A percentile compares a stretch with the other conserved stretches of the same genome.
Conservation (phyloP, 2,329 filamentous ascomycete genomes). For the Clonostachys rhizophaga region DNA sequence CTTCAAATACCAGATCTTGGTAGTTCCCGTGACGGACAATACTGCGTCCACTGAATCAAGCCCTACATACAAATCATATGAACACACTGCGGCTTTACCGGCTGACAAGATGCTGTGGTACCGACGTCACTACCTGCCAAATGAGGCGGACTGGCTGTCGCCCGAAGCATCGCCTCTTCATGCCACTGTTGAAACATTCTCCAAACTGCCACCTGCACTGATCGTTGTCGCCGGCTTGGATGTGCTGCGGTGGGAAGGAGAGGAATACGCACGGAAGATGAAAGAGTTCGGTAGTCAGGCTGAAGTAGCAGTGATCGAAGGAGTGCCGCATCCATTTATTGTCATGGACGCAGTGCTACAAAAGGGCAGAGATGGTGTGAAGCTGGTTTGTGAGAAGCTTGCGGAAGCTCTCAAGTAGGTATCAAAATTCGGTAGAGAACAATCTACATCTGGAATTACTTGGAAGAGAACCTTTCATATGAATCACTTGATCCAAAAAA, state of each 20-base stretch:
- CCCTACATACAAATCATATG: slow-evolving; percentile 42
- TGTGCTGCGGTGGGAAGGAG: slow-evolving; percentile 48
- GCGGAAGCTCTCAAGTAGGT: no score
- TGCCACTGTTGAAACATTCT: slow-evolving; percentile 32
- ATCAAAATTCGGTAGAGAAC: no score
- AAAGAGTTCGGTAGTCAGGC: slow-evolving; percentile 36
- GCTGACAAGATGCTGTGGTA: slow-evolving; percentile 42
- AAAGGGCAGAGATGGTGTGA: slow-evolving; percentile 1
- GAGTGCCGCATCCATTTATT: slow-evolving; percentile 43
- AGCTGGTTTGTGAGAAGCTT: slow-evolving; percentile 1
- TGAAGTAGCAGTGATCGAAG: slow-evolving; percentile 23
- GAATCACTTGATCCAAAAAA: no score
- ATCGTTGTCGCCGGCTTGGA: slow-evolving; percentile 20
- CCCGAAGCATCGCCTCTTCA: slow-evolving; percentile 51
- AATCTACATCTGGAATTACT: no score
- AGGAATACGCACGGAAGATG: slow-evolving; percentile 44
- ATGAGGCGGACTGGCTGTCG: slow-evolving; percentile 34
- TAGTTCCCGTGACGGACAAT: slow-evolving; percentile 55
- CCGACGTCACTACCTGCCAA: slow-evolving; percentile 50
- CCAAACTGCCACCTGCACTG: slow-evolving; percentile 38
- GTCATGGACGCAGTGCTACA: slow-evolving; percentile 50
- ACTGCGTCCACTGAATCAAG: slow-evolving; percentile 34
- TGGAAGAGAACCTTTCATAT: no score
- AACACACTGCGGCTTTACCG: slow-evolving; percentile 45
- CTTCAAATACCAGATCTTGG: slow-evolving; percentile 42